These are phyloP conservation scores for Penicillium sp. DNA, from an alignment of 2,329 filamentous ascomycete genomes.

Conservation along the genomic window DNA sequence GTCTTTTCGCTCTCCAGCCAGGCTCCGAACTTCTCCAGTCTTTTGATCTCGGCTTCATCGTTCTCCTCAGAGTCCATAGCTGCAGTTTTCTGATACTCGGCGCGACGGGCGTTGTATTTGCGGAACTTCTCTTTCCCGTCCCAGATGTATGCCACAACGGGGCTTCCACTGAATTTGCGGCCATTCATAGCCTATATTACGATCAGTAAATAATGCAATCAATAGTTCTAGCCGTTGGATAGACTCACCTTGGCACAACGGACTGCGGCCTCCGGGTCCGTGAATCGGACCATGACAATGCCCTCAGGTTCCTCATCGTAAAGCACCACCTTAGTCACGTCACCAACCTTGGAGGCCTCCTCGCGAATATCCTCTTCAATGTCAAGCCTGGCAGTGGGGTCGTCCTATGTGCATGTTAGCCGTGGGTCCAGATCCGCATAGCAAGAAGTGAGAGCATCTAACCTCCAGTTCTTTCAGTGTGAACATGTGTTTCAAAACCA, in stretches of 20 bases:
- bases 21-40: conserved; percentile 49
- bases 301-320: conserved; percentile 84
- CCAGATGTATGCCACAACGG: conserved; percentile 67
- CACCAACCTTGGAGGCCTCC: conserved; percentile 79
- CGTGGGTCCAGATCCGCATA: not conserved
- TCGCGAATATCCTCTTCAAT: conserved; percentile 94
- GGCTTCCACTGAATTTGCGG: conserved; percentile 69
- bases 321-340: conserved; percentile 84
- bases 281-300: conserved; percentile 79
- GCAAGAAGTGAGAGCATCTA: not conserved
- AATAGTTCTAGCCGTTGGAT: not conserved
- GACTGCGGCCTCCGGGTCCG: conserved; percentile 64
- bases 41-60: conserved; percentile 45
- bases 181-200: conserved; percentile 64
- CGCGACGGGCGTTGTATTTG: conserved; percentile 52
- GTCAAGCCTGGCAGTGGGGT: conserved; percentile 75
- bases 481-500: conserved; percentile 91
- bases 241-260: conserved; percentile 59
- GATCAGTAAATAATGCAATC: conserved; percentile 7
- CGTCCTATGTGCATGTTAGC: conserved; percentile 52
- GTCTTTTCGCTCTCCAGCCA: conserved; percentile 41
- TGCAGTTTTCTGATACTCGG: conserved; percentile 33
- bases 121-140: conserved; percentile 69
- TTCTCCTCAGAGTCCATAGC: conserved; percentile 48
- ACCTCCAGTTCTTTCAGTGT: conserved; percentile 73